phyloP scores from a whole-genome alignment of 192 early-diverging fungal species.

The Backusella psychrophila region DNA sequence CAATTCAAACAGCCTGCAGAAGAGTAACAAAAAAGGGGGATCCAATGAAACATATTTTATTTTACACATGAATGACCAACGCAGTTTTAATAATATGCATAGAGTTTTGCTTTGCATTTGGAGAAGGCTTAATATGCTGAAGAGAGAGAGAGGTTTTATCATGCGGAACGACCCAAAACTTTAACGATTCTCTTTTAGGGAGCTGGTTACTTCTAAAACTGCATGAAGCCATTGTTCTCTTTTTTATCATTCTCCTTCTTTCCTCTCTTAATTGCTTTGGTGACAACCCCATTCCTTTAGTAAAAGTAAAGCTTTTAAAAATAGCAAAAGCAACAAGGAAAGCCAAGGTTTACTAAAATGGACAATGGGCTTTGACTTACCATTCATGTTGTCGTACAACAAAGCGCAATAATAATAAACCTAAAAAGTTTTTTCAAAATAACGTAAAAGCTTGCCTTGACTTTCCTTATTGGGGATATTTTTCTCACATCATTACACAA shows the following conservation, averaged over 20 bases:
- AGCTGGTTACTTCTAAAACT: not conserved
- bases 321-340: not conserved
- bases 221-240: not conserved
- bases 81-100: not conserved
- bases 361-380: not conserved
- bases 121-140: not conserved
- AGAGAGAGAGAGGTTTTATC: not conserved
- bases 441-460: not conserved
- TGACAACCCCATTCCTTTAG: not conserved
- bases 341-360: not conserved
- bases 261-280: not conserved
- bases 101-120: not conserved
- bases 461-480: not conserved
- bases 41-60: not conserved
- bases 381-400: not conserved
- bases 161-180: not conserved
- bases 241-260: not conserved
- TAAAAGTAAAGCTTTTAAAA: not conserved
- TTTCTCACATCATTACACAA: slow-evolving; percentile 4
- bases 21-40: not conserved
- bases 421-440: not conserved
- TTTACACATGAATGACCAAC: not conserved
- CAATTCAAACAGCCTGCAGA: not conserved
- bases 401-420: not conserved
- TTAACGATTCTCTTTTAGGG: not conserved